Conservation (phyloP, 495 filamentous ascomycete genomes). For the Penicillium tannophilum region DNA sequence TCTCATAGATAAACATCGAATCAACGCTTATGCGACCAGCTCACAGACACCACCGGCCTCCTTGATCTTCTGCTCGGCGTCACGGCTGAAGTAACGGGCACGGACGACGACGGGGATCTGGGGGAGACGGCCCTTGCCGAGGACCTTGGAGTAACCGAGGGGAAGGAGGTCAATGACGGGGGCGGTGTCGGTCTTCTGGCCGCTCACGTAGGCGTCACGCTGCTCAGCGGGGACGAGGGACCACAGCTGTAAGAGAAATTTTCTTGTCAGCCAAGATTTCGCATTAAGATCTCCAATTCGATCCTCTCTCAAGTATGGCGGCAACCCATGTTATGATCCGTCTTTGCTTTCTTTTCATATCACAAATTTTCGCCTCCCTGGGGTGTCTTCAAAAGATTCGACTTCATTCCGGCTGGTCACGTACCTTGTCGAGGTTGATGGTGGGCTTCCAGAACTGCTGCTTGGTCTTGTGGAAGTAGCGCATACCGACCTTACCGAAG, state of each 20-base stretch:
- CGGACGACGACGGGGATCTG: constrained; percentile 84
- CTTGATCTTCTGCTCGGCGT: constrained; percentile 94
- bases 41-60: constrained; percentile 89
- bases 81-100: constrained; percentile 82
- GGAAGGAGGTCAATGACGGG: constrained; percentile 91
- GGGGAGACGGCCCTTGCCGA: constrained; percentile 90
- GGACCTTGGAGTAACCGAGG: constrained; percentile 89
- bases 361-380: constrained; percentile 10
- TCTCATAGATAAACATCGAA: constrained; percentile 33
- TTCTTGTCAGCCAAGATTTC: constrained; percentile 20
- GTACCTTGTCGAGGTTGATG: constrained; percentile 90
- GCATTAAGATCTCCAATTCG: not conserved
- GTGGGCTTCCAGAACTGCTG: constrained; percentile 92
- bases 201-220: constrained; percentile 78
- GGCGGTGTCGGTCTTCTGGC: constrained; percentile 74
- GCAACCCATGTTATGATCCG: not conserved
- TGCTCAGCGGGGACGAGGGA: constrained; percentile 79
- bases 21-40: constrained; percentile 76
- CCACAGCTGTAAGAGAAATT: constrained; percentile 62
- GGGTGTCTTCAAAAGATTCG: constrained; percentile 8
- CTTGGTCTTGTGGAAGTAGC: constrained; percentile 87
- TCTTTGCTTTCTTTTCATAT: not conserved
- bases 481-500: constrained; percentile 98
- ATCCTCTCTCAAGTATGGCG: not conserved
- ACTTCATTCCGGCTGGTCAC: constrained; percentile 23